Percentiles rank a stretch among this genome's conserved stretches.
phyloP scores from a whole-genome alignment of 371 early-diverging fungal genomes.

The Mucor plumbeus region DNA sequence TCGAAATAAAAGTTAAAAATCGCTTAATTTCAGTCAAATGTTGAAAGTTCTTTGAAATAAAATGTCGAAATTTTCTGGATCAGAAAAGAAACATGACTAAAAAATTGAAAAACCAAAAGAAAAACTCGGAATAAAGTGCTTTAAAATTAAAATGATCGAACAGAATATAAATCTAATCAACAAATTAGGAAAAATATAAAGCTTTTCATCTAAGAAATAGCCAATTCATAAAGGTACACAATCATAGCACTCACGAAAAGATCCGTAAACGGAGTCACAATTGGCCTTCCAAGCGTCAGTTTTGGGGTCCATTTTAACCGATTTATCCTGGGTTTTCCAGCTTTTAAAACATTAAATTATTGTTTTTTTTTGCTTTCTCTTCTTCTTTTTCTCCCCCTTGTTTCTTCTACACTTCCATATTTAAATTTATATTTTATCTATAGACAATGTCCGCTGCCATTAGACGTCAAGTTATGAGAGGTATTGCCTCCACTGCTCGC shows the following conservation, averaged over 20 bases:
- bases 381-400: constrained; percentile 15
- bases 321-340: constrained; percentile 41
- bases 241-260: constrained; percentile 15
- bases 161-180: background rate
- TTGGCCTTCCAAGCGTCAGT: background rate
- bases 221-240: background rate
- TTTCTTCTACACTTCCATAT: constrained; percentile 5
- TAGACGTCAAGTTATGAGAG: constrained; percentile 56
- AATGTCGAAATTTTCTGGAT: background rate
- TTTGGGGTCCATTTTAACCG: constrained; percentile 30
- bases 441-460: constrained; percentile 41
- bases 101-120: background rate
- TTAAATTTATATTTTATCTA: background rate
- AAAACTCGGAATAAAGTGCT: background rate
- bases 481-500: constrained; percentile 47
- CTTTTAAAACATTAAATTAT: constrained; percentile 9
- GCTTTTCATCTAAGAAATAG: constrained; percentile 7
- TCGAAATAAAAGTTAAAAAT: background rate
- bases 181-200: constrained; percentile 21
- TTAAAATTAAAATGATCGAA: background rate
- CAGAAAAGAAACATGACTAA: background rate
- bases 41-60: background rate
- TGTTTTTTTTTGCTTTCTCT: constrained; percentile 8
- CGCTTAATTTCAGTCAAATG: background rate
- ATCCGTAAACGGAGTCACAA: constrained; percentile 27